Base-by-base conservation (phyloP, 352 stramenopile genomes). In the Phytophthora quininea region DNA sequence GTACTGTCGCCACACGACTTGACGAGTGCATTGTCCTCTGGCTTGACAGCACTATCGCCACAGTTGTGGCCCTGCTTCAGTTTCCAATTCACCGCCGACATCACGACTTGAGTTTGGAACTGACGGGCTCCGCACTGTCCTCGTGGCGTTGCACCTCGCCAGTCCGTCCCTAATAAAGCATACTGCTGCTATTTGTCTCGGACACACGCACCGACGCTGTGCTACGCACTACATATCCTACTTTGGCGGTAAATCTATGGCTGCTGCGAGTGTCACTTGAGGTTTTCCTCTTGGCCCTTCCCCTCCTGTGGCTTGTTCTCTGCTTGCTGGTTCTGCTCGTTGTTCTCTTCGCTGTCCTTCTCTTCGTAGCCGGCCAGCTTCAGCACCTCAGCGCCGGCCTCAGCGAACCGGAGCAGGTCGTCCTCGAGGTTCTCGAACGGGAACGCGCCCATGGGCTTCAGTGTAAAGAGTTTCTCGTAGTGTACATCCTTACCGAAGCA, bases 401-500 rank as follows among this genome's bases (percentile, higher is more conserved):
- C 67, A 38, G 75, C 74, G 62, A 79, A 91, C 29, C 67, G 71
- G 9, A 89, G 62, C 38, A 91, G 69, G 33, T 84, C 71, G 12
- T 67, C 42, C 55, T 91, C 84, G 5, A 93, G 60, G 8, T 84
- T 76, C 53, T 85, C 81, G 61, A 93, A 93, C 0, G 76, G 62
- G 57, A 89, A 89, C 12, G 79, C 79, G 43, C 66, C 84, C 64
- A 93, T 80, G 12, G 85, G 79, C 38, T 86, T 89, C 9, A 93
- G 65, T 29, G 76, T 83, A 57, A 90, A 91, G 24, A 84, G 64
- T 60, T 88, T 88, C 12, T 89, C 75, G 62, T 89, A 91, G 53
- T 84, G 69, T 31, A 87, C 77, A 54, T 89, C 80, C 62, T 89
- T 89, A 37, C 83, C 83, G 55, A 90, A 91, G 51, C 80, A 91